Evolutionary conservation across 2,329 filamentous ascomycete species (phyloP), one percentile per base, ranked within the genome.

Genomic region (Neonectria punicea): DNA sequence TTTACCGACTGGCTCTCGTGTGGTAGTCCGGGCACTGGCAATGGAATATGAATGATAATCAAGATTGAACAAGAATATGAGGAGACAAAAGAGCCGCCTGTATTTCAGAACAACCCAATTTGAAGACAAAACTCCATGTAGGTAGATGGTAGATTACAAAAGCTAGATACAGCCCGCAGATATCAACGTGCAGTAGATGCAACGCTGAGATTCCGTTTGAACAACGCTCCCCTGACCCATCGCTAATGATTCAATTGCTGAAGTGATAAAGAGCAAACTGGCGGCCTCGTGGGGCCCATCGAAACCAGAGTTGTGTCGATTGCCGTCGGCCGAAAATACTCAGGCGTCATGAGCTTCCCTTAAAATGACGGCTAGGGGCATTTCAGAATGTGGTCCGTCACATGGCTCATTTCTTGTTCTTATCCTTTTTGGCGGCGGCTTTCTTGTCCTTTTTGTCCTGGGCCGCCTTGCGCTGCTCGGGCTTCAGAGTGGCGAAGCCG

Each of bases 401-500:
- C 36, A 4, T 8, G 60, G n/a, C 46, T 68, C 54, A 47, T 54
- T 68, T 70, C 63, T 66, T 69, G 57, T 61, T 61, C 32, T 67
- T 63, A 13, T 22, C 34, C 32, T 68, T 71, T 53, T 73, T 68
- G 43, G 68, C 73, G 39, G 74, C 76, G 54, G 80, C 77, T 71
- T 82, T 83, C 74, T 81, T 82, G 39, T 72, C 71, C 61, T 81
- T 79, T 55, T 79, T 80, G 39, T 78, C 77, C 58, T 80, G 80
- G 77, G 86, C 86, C 73, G 84, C 84, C 76, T 85, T 86, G 75
- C 80, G 85, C 76, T 89, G 87, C 73, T 87, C 85, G 16, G 87
- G 87, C 80, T 89, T 89, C 79, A 87, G 67, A 20, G 87, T 89
- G 63, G 86, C 86, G 73, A 80, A 84, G 78, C 88, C 86, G 73